phyloP scores from a whole-genome alignment of 2,329 filamentous ascomycete genomes.

The Beauveria caledonica region DNA sequence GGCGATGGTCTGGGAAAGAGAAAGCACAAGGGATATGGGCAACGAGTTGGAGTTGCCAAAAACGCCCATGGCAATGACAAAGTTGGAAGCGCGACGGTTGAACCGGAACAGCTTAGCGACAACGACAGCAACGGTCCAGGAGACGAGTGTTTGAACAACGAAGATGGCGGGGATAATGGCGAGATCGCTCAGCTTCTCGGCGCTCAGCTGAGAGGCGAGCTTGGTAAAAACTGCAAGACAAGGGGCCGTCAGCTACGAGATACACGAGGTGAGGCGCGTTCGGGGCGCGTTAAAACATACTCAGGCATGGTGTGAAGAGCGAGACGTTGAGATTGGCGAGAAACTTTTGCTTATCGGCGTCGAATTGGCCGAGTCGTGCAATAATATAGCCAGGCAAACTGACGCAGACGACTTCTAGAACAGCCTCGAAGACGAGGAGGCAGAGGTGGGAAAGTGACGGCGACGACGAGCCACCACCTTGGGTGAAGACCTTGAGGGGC shows the following conservation, averaged over 20 bases:
- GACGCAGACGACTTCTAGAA: slow-evolving; percentile 91
- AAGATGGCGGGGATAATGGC: slow-evolving; percentile 96
- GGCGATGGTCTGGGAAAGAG: slow-evolving; percentile 81
- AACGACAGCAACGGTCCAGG: slow-evolving; percentile 64
- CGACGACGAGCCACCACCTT: slow-evolving; percentile 43
- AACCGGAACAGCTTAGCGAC: slow-evolving; percentile 74
- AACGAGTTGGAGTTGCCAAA: slow-evolving; percentile 98
- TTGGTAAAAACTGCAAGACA: slow-evolving; percentile 82
- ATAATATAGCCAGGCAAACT: slow-evolving; percentile 90
- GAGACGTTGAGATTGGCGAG: slow-evolving; percentile 92
- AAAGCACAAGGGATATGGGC: slow-evolving; percentile 91
- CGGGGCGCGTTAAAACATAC: slow-evolving; percentile 41
- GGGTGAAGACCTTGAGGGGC: slow-evolving; percentile 32
- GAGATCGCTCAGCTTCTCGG: slow-evolving; percentile 81
- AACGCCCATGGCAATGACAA: slow-evolving; percentile 92
- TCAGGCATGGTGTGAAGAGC: slow-evolving; percentile 93
- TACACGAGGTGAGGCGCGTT: not conserved
- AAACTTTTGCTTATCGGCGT: slow-evolving; percentile 93
- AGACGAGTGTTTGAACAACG: slow-evolving; percentile 76
- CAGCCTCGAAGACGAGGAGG: slow-evolving; percentile 86
- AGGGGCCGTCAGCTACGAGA: not conserved
- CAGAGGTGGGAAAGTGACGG: slow-evolving; percentile 61
- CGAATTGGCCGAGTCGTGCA: slow-evolving; percentile 83
- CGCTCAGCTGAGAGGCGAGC: slow-evolving; percentile 85
- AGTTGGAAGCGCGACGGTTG: slow-evolving; percentile 79